A percentile compares a stretch with the other conserved stretches of the same genome.
These are phyloP conservation scores for Asclepias syriaca DNA, from an alignment of 257 asterid species.

Conservation along the genomic window DNA sequence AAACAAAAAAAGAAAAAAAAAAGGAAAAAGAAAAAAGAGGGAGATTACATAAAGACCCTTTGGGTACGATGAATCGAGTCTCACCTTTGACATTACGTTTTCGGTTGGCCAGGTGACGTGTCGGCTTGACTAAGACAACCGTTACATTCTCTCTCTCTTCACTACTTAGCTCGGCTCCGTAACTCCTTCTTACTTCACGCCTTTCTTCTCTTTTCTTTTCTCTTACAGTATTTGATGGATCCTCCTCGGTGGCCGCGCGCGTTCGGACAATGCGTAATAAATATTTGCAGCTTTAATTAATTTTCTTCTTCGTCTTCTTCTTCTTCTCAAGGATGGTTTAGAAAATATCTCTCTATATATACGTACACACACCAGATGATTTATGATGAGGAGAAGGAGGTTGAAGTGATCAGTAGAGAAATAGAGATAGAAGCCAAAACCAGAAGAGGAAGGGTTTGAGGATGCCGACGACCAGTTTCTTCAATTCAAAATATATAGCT, in stretches of 20 bases:
- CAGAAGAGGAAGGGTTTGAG: slow-evolving; percentile 4
- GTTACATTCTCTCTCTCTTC: neutral
- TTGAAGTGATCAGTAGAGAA: too few relatives aligned
- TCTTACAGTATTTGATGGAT: too few relatives aligned
- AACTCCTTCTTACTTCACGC: neutral
- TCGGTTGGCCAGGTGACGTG: slow-evolving; percentile 27
- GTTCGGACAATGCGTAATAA: too few relatives aligned
- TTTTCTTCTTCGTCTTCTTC: too few relatives aligned
- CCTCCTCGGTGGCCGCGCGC: too few relatives aligned
- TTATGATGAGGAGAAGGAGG: too few relatives aligned
- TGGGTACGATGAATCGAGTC: slow-evolving; percentile 56
- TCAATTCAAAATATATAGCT: slow-evolving; percentile 10
- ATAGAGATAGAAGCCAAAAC: too few relatives aligned
- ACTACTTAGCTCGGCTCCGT: neutral
- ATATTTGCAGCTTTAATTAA: too few relatives aligned
- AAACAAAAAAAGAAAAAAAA: neutral
- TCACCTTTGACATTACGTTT: slow-evolving; percentile 32
- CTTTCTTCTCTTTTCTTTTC: neutral
- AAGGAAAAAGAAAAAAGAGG: neutral
- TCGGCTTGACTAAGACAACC: slow-evolving; percentile 19
- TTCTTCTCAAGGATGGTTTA: too few relatives aligned
- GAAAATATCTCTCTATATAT: too few relatives aligned
- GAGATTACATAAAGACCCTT: slow-evolving; percentile 9
- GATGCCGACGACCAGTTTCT: slow-evolving; percentile 27
- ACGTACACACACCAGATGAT: too few relatives aligned